Base-by-base conservation (phyloP, 2,329 filamentous ascomycete genomes). In the Penicillium palitans region DNA sequence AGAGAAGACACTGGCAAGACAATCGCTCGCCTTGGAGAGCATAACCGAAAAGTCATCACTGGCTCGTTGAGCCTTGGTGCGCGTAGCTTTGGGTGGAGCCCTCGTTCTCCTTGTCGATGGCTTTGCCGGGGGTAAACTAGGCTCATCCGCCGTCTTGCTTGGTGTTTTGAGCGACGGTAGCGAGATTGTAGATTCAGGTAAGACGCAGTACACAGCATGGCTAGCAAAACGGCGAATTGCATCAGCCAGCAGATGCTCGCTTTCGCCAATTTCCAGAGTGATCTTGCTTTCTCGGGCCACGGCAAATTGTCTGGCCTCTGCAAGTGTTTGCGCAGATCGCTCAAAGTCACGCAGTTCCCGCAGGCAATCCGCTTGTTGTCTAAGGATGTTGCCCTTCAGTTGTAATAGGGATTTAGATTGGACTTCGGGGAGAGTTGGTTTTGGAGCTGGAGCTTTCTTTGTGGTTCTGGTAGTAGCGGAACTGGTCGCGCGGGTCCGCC, bases 151-250 rank as follows among this genome's bases (percentile, higher is more conserved):
- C 17, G 69, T 57, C 50, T 68, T 72, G 40, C 51, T 61, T 5
- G 70, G 65, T 58, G 60, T 75, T 71, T 62, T 73, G 70, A 93
- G 80, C 0, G 90, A 87, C 1, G 93, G 91, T 59, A 93, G 89
- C 0, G 92, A 96, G 27, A 97, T 87, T 0, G 92, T 96, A 0
- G 95, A 97, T 68, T 99, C 95, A 46, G 93, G 90, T 17, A 98
- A 83, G 10, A 93, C 90, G 19, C 91, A 96, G 73, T 93, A 96
- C 4, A 95, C 89, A 3, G 93, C 88, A 73, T 96, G 90, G 5
- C 84, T 83, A 13, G 87, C 83, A 79, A 96, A 90, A 47, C 74
- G 66, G 17, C 71, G 69, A 49, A 78, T 72, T n/a, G 74, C 74
- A 52, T 78, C 69, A 2, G 70, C 71, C 19, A 77, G 67, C 8